Evolutionary conservation across 805 yeast species (phyloP).

Genomic region (Metschnikowia lochheadii): DNA sequence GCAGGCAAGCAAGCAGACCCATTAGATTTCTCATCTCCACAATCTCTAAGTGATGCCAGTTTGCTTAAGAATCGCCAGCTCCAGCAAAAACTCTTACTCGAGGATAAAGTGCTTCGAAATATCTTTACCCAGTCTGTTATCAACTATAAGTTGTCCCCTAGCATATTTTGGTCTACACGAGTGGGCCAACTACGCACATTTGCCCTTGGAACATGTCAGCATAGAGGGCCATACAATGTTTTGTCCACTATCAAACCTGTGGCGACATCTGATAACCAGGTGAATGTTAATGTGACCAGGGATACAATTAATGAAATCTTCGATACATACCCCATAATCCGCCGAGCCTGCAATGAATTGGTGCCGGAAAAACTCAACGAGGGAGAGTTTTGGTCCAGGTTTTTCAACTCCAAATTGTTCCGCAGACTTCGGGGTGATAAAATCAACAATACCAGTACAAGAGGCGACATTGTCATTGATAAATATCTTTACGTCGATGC

Average conservation of each 20-base stretch:
- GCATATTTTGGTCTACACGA: constrained; percentile 84
- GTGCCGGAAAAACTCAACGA: constrained; percentile 81
- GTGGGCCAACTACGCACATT: constrained; percentile 76
- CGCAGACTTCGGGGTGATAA: constrained; percentile 87
- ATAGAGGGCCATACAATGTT: constrained; percentile 90
- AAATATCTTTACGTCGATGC: constrained; percentile 72
- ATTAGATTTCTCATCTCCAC: constrained; percentile 22
- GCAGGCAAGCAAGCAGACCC: constrained; percentile 10
- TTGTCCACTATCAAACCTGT: constrained; percentile 90
- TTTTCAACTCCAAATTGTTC: constrained; percentile 85
- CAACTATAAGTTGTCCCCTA: constrained; percentile 66
- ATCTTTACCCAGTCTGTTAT: constrained; percentile 88
- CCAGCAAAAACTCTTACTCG: constrained; percentile 72
- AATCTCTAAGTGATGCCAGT: constrained; percentile 37
- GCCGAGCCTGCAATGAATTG: constrained; percentile 81
- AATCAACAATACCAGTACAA: constrained; percentile 59
- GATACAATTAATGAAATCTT: constrained; percentile 88
- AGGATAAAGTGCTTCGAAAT: constrained; percentile 63
- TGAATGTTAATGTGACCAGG: constrained; percentile 85
- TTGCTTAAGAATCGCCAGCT: constrained; percentile 67
- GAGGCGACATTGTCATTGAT: constrained; percentile 83
- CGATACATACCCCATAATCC: constrained; percentile 87
- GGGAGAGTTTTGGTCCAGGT: constrained; percentile 94
- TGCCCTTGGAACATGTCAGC: constrained; percentile 80
- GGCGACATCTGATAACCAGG: constrained; percentile 88